A percentile compares a stretch with the other conserved stretches of the same genome.
Evolutionary conservation across 2,329 filamentous ascomycete genomes (phyloP).

Genomic region (Pestalotiopsis fici): DNA sequence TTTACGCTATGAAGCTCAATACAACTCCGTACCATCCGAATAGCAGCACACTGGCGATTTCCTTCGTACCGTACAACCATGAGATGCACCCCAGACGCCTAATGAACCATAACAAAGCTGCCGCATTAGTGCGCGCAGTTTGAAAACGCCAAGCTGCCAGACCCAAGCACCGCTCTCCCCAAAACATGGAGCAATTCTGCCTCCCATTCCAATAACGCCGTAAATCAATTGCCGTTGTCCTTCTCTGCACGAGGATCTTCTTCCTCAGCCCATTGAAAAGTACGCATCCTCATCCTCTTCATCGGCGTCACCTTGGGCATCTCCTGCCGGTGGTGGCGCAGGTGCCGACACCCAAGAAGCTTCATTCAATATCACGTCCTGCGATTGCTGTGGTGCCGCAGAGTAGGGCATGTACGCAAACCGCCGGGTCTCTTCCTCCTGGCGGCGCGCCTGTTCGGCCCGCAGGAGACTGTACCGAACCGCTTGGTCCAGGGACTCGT

Average conservation of each 20-base stretch:
- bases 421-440: conserved; percentile 15
- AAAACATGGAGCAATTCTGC: not conserved
- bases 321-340: not conserved
- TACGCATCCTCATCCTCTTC: conserved; percentile 12
- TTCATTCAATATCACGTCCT: not conserved
- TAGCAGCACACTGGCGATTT: not conserved
- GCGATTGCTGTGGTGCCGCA: not conserved
- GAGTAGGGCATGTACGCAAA: conserved; percentile 7
- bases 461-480: conserved; percentile 24
- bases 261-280: conserved; percentile 16
- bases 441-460: conserved; percentile 18
- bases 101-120: not conserved
- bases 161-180: not conserved
- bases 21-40: not conserved
- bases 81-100: not conserved
- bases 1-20: not conserved
- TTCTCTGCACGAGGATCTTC: not conserved
- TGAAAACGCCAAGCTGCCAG: not conserved
- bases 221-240: not conserved
- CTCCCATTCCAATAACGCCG: not conserved
- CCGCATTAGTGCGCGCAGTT: not conserved
- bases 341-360: not conserved
- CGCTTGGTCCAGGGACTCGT: conserved; percentile 31
- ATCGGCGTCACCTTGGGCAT: not conserved
- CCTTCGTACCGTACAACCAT: not conserved